Evolutionary conservation across 164 flowering plant genomes (phyloP).

Genomic region (Euptelea pleiosperma): DNA sequence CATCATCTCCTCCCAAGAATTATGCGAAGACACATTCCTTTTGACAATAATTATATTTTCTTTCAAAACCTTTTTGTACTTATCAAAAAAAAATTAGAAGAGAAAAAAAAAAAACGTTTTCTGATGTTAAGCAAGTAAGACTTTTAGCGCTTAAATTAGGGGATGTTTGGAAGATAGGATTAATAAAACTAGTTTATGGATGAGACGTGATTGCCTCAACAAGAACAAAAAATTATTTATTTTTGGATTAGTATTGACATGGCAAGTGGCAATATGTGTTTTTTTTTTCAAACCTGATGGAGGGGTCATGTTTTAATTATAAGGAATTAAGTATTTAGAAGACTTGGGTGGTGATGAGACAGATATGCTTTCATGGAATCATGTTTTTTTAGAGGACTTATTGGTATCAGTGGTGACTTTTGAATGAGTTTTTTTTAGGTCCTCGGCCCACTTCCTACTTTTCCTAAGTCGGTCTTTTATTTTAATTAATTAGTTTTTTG

Average conservation of each 20-base stretch:
- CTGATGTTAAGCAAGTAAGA: not conserved
- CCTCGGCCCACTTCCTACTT: too few relatives aligned
- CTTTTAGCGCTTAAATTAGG: slow-evolving; percentile 7
- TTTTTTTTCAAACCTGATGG: too few relatives aligned
- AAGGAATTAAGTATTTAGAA: slow-evolving; percentile 8
- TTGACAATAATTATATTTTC: not conserved
- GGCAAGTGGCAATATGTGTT: too few relatives aligned
- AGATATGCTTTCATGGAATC: slow-evolving; percentile 8
- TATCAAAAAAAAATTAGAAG: too few relatives aligned
- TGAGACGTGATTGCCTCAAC: slow-evolving; percentile 31
- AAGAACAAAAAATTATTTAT: slow-evolving; percentile 4
- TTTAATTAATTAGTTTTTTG: too few relatives aligned
- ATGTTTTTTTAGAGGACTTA: slow-evolving; percentile 1
- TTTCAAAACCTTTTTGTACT: not conserved
- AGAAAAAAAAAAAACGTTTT: not conserved
- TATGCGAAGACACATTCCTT: not conserved
- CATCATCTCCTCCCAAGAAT: not conserved
- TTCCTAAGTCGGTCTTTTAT: too few relatives aligned
- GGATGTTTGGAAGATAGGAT: slow-evolving; percentile 9
- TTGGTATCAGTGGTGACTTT: too few relatives aligned
- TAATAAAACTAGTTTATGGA: slow-evolving; percentile 10
- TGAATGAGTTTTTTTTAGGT: too few relatives aligned
- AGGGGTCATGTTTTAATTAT: too few relatives aligned
- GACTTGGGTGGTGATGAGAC: not conserved
- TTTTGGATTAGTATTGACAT: slow-evolving; percentile 11